Conservation (phyloP, 345 rosid species). For the Alliaria petiolata region DNA sequence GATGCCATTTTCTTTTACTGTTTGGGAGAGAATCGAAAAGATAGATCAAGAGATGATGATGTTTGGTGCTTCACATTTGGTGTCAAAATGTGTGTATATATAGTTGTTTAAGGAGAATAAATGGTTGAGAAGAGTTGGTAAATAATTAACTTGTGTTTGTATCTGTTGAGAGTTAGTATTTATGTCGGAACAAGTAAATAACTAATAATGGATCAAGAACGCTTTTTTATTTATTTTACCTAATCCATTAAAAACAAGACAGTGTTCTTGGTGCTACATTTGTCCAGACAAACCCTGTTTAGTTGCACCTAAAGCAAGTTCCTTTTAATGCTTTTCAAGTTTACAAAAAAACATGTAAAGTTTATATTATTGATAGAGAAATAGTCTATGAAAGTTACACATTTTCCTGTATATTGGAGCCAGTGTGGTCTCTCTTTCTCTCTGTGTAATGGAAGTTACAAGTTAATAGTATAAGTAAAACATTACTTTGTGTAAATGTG, state of each 20-base stretch:
- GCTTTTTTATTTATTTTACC: neutral
- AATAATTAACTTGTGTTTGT: constrained; percentile 12
- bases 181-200: constrained; percentile 31
- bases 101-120: neutral
- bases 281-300: constrained; percentile 14
- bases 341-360: neutral
- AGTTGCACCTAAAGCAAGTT: constrained; percentile 27
- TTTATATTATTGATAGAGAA: neutral
- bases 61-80: constrained; percentile 10
- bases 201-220: constrained; percentile 18
- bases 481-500: neutral
- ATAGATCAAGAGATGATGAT: constrained; percentile 12
- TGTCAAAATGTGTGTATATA: constrained; percentile 13
- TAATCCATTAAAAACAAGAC: constrained; percentile 19
- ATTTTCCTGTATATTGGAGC: constrained; percentile 2
- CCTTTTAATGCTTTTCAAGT: neutral
- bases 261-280: constrained; percentile 17
- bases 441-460: constrained; percentile 4
- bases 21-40: neutral
- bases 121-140: constrained; percentile 28
- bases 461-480: constrained; percentile 7
- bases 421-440: neutral
- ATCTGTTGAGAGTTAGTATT: constrained; percentile 31
- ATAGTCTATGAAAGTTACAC: constrained; percentile 11
- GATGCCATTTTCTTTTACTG: constrained; percentile 13